phyloP scores from a whole-genome alignment of 352 stramenopile genomes.

The Phytophthora foliorum region DNA sequence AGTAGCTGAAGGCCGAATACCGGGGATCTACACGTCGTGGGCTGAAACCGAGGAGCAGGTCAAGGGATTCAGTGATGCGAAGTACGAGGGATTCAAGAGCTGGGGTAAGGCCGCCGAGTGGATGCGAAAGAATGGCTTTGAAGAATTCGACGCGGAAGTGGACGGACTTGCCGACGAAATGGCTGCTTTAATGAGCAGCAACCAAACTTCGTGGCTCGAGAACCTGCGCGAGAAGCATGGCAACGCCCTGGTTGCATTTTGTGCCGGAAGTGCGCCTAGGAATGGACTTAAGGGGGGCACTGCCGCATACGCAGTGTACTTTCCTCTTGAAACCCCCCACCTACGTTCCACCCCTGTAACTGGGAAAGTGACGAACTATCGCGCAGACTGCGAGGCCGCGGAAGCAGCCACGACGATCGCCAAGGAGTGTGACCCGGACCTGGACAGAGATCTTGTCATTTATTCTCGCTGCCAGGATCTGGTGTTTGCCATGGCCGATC shows the following conservation, averaged over 20 bases:
- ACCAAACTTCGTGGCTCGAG: not conserved
- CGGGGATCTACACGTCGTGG: constrained; percentile 7
- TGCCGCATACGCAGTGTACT: constrained; percentile 12
- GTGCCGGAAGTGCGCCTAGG: not conserved
- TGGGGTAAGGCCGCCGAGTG: constrained; percentile 42
- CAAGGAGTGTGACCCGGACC: not conserved
- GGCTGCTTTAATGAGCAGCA: not conserved
- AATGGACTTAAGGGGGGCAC: not conserved
- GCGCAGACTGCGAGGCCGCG: constrained; percentile 10
- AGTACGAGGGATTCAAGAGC: constrained; percentile 57
- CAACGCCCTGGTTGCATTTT: constrained; percentile 5
- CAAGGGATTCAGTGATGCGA: constrained; percentile 46
- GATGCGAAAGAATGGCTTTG: no score
- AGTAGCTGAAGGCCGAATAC: not conserved
- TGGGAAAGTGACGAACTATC: not conserved
- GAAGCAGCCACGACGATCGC: not conserved
- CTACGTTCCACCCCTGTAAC: not conserved
- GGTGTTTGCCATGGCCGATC: constrained; percentile 4
- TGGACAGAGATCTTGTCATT: constrained; percentile 4
- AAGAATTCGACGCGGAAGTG: not conserved
- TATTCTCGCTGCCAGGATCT: constrained; percentile 12
- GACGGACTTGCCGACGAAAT: not conserved
- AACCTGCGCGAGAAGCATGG: not conserved
- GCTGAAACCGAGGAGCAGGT: constrained; percentile 40
- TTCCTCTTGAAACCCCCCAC: not conserved